Evolutionary conservation across 148 eudicot genomes (phyloP), one percentile per base, ranked within the genome.

Genomic region (Silene uniflora): DNA sequence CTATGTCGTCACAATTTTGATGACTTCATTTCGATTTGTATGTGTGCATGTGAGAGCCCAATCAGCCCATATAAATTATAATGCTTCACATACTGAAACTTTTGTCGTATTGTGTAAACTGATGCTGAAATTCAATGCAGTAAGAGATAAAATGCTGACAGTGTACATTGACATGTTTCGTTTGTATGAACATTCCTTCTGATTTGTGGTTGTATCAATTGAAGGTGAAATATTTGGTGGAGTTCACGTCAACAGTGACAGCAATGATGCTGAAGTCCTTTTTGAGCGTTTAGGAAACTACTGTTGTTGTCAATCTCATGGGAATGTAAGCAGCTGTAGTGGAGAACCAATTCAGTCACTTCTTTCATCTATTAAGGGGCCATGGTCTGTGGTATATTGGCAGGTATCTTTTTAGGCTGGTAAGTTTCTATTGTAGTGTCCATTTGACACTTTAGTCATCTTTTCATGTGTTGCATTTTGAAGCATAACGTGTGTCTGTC

Each of bases 171-270:
- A 1, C 13, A 21, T 32, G 19, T 5, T 32, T 27, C 1, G 0
- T 19, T 63, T 7, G 19, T 1, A 52, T 13, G 59, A 17, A 27
- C 32, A 55, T 72, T 76, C 32, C 19, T 81, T 61, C 4, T 69
- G 74, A 83, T 65, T 72, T 44, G 29, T 76, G 46, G 42, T 49
- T 81, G 35, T 39, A 44, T 76, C 14, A 67, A 44, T 66, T 66
- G n/a, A 64, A 96, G 99, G 99, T 84, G 99, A 96, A 85, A 91
- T 96, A 69, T 96, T 82, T 84, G 99, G 88, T 69, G 99, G 98
- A 69, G 70, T 92, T 71, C 61, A 87, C 52, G 68, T 96, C 47
- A 69, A 82, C 71, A 81, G 84, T 74, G 91, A 89, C 63, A 82
- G 81, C 83, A 96, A 91, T 71, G 99, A 96, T 72, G 80, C 92